A percentile compares a stretch with the other conserved stretches of the same genome.
phyloP scores from a whole-genome alignment of 139 green algal species.

The Picochlorum sp. region DNA sequence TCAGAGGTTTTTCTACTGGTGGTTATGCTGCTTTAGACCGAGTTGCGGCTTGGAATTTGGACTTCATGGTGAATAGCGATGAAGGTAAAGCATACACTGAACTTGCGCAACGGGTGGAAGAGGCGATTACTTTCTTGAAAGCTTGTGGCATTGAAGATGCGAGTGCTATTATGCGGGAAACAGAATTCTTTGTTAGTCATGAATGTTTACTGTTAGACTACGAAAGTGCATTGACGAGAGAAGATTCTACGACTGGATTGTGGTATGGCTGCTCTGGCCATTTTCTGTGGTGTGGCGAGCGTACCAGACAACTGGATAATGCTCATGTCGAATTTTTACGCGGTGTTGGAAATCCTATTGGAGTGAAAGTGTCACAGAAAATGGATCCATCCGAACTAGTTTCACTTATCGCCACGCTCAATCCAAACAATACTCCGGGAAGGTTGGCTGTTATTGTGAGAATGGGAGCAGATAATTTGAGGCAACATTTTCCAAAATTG shows the following conservation, averaged over 20 bases:
- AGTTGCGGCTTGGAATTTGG: conserved; percentile 92
- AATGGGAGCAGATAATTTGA: conserved; percentile 90
- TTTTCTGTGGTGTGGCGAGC: conserved; percentile 97
- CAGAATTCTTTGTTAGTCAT: conserved; percentile 95
- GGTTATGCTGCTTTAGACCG: conserved; percentile 89
- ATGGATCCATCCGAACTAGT: conserved; percentile 85
- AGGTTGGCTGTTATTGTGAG: conserved; percentile 87
- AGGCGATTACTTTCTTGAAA: conserved; percentile 89
- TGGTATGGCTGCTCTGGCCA: conserved; percentile 93
- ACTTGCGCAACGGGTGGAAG: conserved; percentile 78
- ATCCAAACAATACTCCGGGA: conserved; percentile 89
- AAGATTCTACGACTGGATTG: conserved; percentile 72
- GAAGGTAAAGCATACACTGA: conserved; percentile 82
- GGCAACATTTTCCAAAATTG: conserved; percentile 60
- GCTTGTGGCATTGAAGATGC: conserved; percentile 78
- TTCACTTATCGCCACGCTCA: conserved; percentile 75
- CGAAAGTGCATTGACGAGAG: conserved; percentile 80
- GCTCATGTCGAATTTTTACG: conserved; percentile 95
- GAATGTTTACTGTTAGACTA: conserved; percentile 95
- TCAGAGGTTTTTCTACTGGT: conserved; percentile 88
- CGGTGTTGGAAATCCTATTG: conserved; percentile 90
- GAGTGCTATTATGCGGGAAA: conserved; percentile 74
- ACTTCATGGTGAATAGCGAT: conserved; percentile 90
- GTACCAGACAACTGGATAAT: conserved; percentile 94
- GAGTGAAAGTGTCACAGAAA: conserved; percentile 93